Conservation (phyloP, 371 early-diverging fungal species). For the Polyrhizophydium stewartii region DNA sequence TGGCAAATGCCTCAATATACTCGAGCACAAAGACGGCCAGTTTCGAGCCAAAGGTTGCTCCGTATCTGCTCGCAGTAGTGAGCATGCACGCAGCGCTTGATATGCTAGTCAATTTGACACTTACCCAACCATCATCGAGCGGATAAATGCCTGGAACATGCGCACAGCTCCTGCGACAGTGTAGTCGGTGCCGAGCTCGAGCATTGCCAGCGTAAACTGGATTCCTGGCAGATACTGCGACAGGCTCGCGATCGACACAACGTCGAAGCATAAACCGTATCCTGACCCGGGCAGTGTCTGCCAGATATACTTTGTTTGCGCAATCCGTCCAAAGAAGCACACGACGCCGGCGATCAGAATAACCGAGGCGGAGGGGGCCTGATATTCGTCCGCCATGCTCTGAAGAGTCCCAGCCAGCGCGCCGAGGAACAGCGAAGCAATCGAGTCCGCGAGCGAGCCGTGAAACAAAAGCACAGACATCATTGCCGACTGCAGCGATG, state of each 20-base stretch:
- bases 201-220: constrained; percentile 14
- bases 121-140: constrained; percentile 18
- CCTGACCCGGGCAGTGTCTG: neutral
- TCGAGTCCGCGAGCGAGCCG: constrained; percentile 12
- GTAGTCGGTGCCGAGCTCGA: constrained; percentile 14
- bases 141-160: constrained; percentile 17
- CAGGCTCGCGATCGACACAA: constrained; percentile 8
- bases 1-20: constrained; percentile 3
- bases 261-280: constrained; percentile 11
- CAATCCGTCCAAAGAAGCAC: constrained; percentile 6
- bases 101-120: neutral
- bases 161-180: constrained; percentile 15
- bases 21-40: constrained; percentile 12
- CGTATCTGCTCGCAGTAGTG: constrained; percentile 7
- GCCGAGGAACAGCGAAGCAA: constrained; percentile 9
- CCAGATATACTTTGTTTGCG: constrained; percentile 8
- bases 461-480: constrained; percentile 13
- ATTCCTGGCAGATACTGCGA: constrained; percentile 12
- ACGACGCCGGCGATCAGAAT: constrained; percentile 6
- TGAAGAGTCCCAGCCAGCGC: constrained; percentile 2
- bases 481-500: constrained; percentile 4
- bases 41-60: constrained; percentile 9
- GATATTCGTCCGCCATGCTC: constrained; percentile 6
- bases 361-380: constrained; percentile 3
- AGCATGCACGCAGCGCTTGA: neutral